Base-by-base conservation (phyloP, 1,284 basidiomycete genomes). In the Xanthoconium separans region DNA sequence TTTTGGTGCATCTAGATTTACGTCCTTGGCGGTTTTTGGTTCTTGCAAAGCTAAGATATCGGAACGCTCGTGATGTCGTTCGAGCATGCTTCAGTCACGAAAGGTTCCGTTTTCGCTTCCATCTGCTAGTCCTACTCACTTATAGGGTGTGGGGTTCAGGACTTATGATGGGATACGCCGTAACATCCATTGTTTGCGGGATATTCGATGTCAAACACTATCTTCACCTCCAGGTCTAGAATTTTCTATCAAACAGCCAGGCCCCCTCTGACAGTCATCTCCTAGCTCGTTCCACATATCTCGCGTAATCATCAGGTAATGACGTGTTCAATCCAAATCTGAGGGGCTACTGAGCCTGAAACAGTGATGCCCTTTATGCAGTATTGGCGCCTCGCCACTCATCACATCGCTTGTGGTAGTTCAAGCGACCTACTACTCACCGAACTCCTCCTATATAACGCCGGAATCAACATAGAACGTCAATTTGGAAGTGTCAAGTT, bases 401-500 rank as follows among this genome's bases (percentile, higher is more conserved):
- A 94, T 66, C 89, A 92, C 54, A 62, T 93, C 18, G 88, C 85
- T 2, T 96, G 90, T 66, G 80, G 85, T 6, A 95, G 87, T 68
- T 94, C 90, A 1, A 89, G 89, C 54, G 93, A 96, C 66, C 78
- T 98, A 31, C 81, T 97, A 48, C 68, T 96, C 44, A 84, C 83
- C 2, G 84, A 90, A 59, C 65, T 95, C 24, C 61, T 95, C 15
- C 72, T 97, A 3, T 95, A 88, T 71, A 83, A 85, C 65, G 77
- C 85, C 22, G 84, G 83, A 2, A 72, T 92, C 2, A 81, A 81
- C 24, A 79, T 96, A 42, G 95, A 98, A 67, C 80, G 95, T 51
- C 83, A 85, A 39, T 96, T 95, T 65, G 95, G 95, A 2, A 87
- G 85, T 50, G 72, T 86, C 54, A 97, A 97, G 70, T 97, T 83